A percentile compares a stretch with the other conserved stretches of the same genome.
Conservation (phyloP, 306 rosid genomes). For the Astragalus membranaceus region DNA sequence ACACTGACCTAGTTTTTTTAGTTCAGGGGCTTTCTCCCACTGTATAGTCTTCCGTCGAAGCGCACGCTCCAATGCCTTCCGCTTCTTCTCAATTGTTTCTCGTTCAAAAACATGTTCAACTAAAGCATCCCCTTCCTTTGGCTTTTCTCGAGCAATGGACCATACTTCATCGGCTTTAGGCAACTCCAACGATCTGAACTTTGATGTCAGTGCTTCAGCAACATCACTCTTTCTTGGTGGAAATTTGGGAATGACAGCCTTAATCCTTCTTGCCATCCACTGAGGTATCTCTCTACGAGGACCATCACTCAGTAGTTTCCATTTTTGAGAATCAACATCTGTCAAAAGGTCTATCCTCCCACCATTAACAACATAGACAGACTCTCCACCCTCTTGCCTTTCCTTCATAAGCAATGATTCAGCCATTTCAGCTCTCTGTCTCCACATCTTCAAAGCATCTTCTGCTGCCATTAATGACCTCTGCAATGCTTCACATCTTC, state of each 20-base stretch:
- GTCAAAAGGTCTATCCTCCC: constrained; percentile 71
- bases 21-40: constrained; percentile 52
- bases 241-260: constrained; percentile 56
- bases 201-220: constrained; percentile 50
- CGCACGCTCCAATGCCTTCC: constrained; percentile 55
- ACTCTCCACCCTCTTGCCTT: constrained; percentile 37
- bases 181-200: constrained; percentile 59
- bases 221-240: constrained; percentile 62
- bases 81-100: constrained; percentile 55
- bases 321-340: constrained; percentile 56
- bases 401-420: constrained; percentile 56
- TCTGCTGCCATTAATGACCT: constrained; percentile 62
- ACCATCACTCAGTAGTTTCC: constrained; percentile 69
- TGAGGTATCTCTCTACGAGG: constrained; percentile 82
- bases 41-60: constrained; percentile 46
- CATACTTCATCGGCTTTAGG: constrained; percentile 65
- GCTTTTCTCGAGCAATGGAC: constrained; percentile 76
- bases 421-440: constrained; percentile 58
- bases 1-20: constrained; percentile 52
- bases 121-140: constrained; percentile 57
- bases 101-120: constrained; percentile 53
- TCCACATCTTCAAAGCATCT: constrained; percentile 53
- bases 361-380: constrained; percentile 54
- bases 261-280: constrained; percentile 76
- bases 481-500: constrained; percentile 66